Evolutionary conservation across 805 yeast species (phyloP).

Genomic region (Jamesozyma spencerorum): DNA sequence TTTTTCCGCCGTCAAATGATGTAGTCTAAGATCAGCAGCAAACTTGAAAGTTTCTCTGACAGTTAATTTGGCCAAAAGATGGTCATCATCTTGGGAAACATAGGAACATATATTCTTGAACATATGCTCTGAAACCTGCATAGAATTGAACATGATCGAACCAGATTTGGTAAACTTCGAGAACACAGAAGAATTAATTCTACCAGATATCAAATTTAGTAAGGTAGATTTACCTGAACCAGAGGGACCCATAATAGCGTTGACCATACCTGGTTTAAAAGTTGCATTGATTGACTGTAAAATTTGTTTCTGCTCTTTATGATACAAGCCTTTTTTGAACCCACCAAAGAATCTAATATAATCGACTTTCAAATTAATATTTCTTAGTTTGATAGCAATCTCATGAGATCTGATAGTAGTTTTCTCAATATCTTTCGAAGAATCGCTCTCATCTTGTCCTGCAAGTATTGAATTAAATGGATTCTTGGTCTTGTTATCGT

Average conservation of each 20-base stretch:
- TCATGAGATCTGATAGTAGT: slow-evolving; percentile 2
- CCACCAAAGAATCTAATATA: slow-evolving; percentile 5
- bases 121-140: slow-evolving; percentile 29
- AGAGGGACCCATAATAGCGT: slow-evolving; percentile 74
- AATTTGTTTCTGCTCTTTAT: slow-evolving; percentile 29
- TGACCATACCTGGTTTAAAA: slow-evolving; percentile 48
- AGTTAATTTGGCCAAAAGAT: slow-evolving; percentile 59
- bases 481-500: slow-evolving; percentile 1
- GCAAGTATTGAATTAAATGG: slow-evolving; percentile 2
- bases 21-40: slow-evolving; percentile 62
- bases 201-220: slow-evolving; percentile 52
- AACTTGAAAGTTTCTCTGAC: slow-evolving; percentile 67
- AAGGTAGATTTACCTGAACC: slow-evolving; percentile 72
- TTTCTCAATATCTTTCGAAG: slow-evolving; percentile 14
- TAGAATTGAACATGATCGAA: slow-evolving; percentile 35
- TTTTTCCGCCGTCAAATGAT: slow-evolving; percentile 35
- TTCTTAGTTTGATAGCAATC: slow-evolving; percentile 10
- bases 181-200: slow-evolving; percentile 34
- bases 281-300: slow-evolving; percentile 40
- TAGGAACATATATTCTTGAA: slow-evolving; percentile 50
- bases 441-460: not conserved
- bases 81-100: slow-evolving; percentile 75
- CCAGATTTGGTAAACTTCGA: slow-evolving; percentile 33
- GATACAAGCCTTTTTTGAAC: slow-evolving; percentile 6
- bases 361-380: slow-evolving; percentile 11